phyloP scores from a whole-genome alignment of 139 green algal genomes.

The Raphidocelis subcapitata region DNA sequence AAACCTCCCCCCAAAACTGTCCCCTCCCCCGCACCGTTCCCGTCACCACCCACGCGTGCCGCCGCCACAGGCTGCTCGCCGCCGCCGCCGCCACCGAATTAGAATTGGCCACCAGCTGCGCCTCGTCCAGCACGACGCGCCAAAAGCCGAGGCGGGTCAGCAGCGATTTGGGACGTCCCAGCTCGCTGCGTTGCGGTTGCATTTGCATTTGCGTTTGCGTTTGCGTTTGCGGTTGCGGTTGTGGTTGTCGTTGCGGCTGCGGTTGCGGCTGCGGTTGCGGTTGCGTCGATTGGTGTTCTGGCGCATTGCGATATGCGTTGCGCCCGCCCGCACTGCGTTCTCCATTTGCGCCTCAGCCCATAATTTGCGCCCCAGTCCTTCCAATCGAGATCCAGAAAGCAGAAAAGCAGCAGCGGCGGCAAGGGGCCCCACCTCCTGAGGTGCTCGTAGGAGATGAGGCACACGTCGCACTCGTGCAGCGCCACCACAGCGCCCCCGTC shows the following conservation, averaged over 20 bases:
- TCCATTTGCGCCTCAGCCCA: too few species aligned
- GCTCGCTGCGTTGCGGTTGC: too few species aligned
- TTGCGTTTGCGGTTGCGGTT: too few species aligned
- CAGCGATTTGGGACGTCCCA: constrained; percentile 4
- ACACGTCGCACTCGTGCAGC: constrained; percentile 41
- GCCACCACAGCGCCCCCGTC: constrained; percentile 17
- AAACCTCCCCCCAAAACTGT: neutral
- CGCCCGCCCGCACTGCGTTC: too few species aligned
- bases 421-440: neutral
- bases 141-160: constrained; percentile 59
- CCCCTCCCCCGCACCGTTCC: neutral
- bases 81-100: constrained; percentile 22
- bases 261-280: too few species aligned
- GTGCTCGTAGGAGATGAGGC: constrained; percentile 44
- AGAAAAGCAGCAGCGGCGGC: neutral
- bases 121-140: constrained; percentile 65
- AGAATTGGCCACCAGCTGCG: constrained; percentile 61
- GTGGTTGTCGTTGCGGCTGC: too few species aligned
- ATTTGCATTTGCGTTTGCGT: too few species aligned
- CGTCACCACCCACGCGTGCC: constrained; percentile 68
- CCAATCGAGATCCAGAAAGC: neutral
- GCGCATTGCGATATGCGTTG: too few species aligned
- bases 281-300: too few species aligned
- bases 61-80: constrained; percentile 47
- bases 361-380: too few species aligned